Conservation (phyloP, 768 basidiomycete species). For the Mrakia hoshinonis region DNA sequence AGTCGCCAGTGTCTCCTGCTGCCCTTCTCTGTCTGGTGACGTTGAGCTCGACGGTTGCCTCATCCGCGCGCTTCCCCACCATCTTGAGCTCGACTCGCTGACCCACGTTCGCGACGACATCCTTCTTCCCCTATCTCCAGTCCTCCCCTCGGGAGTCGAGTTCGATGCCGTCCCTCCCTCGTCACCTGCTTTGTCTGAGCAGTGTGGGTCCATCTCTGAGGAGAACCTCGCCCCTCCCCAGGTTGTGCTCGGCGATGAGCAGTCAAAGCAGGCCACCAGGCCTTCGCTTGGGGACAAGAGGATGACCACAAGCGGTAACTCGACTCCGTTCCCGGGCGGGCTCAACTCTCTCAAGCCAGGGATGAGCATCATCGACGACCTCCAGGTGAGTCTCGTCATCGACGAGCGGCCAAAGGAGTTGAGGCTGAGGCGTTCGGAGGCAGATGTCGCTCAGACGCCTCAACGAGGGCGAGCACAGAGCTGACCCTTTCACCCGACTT, state of each 20-base stretch:
- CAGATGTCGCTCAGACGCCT: background rate
- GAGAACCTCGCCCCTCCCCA: background rate
- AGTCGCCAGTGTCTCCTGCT: background rate
- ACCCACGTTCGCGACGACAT: background rate
- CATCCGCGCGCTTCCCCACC: background rate
- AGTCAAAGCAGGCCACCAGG: background rate
- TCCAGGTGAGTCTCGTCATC: constrained; percentile 12
- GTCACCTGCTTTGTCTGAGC: constrained; percentile 13
- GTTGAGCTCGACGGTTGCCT: background rate
- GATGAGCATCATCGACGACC: constrained; percentile 29
- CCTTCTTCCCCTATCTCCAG: background rate
- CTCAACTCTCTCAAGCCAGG: constrained; percentile 5
- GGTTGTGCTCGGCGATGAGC: constrained; percentile 1
- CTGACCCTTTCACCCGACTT: background rate
- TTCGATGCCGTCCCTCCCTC: constrained; percentile 10
- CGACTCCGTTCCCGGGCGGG: background rate
- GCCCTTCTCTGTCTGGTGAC: background rate
- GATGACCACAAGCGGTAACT: background rate
- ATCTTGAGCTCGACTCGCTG: background rate
- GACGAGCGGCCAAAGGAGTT: background rate
- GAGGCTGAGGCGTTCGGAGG: background rate
- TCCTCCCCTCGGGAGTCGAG: constrained; percentile 27
- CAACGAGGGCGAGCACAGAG: background rate
- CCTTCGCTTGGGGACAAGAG: background rate
- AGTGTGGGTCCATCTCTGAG: background rate